These are phyloP conservation scores for Phytophthora hibernalis DNA, from an alignment of 352 stramenopile genomes.

Conservation along the genomic window DNA sequence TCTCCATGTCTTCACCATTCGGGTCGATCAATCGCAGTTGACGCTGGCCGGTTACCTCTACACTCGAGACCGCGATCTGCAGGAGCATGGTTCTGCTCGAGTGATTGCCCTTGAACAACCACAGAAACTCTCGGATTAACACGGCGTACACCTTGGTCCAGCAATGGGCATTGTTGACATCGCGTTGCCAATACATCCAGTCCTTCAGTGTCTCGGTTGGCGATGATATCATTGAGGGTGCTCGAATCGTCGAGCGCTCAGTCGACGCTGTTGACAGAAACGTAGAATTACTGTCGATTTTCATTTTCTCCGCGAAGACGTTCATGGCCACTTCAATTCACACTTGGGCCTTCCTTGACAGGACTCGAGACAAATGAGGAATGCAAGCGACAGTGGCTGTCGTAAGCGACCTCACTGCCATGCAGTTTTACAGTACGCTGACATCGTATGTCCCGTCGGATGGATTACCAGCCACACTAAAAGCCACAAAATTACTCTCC, in stretches of 20 bases:
- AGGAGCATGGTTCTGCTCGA: conserved; percentile 63
- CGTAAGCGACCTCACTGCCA: too few relatives aligned
- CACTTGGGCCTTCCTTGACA: too few relatives aligned
- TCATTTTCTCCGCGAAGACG: too few relatives aligned
- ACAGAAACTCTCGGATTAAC: conserved; percentile 84
- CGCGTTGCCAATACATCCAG: conserved; percentile 89
- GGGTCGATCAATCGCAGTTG: conserved; percentile 75
- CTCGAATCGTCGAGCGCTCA: conserved; percentile 55
- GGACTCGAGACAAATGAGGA: too few relatives aligned
- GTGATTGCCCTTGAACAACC: conserved; percentile 78
- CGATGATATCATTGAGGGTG: conserved; percentile 26
- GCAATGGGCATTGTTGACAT: conserved; percentile 66
- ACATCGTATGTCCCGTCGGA: too few relatives aligned
- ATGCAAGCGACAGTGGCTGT: too few relatives aligned
- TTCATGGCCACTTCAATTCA: too few relatives aligned
- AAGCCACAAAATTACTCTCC: too few relatives aligned
- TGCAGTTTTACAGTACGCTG: too few relatives aligned
- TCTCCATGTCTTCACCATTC: conserved; percentile 78
- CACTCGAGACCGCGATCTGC: conserved; percentile 77
- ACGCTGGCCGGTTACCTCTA: conserved; percentile 68
- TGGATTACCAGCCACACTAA: too few relatives aligned
- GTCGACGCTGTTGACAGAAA: conserved; percentile 23
- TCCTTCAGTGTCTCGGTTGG: conserved; percentile 57
- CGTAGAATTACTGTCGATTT: not conserved
- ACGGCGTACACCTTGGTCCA: conserved; percentile 87